Percentiles rank a stretch among this genome's conserved stretches.
phyloP scores from a whole-genome alignment of 2,329 filamentous ascomycete genomes.

The Myriosclerotinia curreyana region DNA sequence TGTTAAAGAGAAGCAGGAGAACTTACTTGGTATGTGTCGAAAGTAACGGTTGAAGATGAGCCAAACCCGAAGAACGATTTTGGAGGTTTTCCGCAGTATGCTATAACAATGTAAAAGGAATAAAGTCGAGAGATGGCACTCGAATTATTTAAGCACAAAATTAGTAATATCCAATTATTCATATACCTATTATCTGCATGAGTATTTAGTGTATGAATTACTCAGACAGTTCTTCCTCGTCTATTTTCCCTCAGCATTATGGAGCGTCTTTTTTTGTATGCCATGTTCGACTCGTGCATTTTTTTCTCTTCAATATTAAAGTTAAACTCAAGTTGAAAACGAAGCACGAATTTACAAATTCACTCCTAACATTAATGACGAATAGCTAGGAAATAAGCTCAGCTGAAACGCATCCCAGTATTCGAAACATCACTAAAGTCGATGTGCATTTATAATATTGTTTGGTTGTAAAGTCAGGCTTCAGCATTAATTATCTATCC shows the following conservation, averaged over 20 bases:
- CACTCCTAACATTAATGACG: background rate
- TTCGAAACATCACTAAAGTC: background rate
- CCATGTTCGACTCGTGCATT: background rate
- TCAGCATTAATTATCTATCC: background rate
- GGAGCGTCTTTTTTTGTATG: background rate
- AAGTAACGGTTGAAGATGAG: background rate
- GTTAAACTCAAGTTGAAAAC: background rate
- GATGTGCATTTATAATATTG: background rate
- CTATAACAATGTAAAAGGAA: background rate
- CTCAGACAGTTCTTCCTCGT: background rate
- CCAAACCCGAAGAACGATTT: no score
- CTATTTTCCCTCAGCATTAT: background rate
- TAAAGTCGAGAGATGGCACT: no score
- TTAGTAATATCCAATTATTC: background rate
- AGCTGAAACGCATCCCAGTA: background rate
- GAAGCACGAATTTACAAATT: background rate
- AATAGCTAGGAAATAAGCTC: background rate
- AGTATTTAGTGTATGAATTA: no score
- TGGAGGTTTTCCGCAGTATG: background rate
- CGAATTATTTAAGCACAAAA: background rate
- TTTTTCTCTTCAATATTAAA: background rate
- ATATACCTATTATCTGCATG: background rate
- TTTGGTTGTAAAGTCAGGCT: background rate
- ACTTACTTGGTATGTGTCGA: background rate
- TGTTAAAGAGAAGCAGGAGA: background rate